Evolutionary conservation across 257 asterid genomes (phyloP).

Genomic region (Penstemon newberryi): DNA sequence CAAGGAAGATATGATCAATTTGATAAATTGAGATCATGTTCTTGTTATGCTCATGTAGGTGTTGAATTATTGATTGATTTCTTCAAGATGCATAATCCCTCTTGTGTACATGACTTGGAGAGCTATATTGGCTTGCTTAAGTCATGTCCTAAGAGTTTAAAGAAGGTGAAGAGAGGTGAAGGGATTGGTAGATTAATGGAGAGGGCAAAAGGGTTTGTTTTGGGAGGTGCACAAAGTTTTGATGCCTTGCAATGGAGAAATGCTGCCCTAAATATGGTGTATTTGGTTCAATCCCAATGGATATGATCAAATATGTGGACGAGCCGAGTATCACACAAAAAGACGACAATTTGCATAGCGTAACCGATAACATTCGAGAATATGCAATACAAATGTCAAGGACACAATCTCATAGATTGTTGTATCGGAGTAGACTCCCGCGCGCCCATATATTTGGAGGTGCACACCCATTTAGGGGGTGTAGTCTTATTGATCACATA

Average conservation of each 20-base stretch:
- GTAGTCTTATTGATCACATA: too few species aligned
- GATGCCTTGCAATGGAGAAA: conserved; percentile 37
- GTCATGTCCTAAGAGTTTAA: conserved; percentile 29
- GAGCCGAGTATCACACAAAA: too few species aligned
- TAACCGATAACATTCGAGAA: too few species aligned
- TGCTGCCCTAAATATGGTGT: conserved; percentile 41
- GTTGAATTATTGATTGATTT: conserved; percentile 62
- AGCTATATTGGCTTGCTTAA: conserved; percentile 52
- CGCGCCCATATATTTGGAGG: too few species aligned
- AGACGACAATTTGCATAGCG: too few species aligned
- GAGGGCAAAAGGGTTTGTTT: conserved; percentile 24
- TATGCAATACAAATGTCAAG: too few species aligned
- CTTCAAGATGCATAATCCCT: conserved; percentile 59
- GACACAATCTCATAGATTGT: too few species aligned
- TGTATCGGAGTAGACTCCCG: too few species aligned
- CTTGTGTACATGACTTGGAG: conserved; percentile 65
- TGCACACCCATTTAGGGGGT: too few species aligned
- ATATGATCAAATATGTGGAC: conserved; percentile 13
- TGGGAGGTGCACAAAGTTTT: conserved; percentile 16
- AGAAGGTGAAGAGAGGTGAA: conserved; percentile 15
- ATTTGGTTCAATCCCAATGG: conserved; percentile 46
- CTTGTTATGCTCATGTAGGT: conserved; percentile 64
- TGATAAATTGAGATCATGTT: conserved; percentile 22
- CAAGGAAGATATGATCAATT: conserved; percentile 28
- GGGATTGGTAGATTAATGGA: too few species aligned